A percentile compares a stretch with the other conserved stretches of the same genome.
These are phyloP conservation scores for Phytophthora quininea DNA, from an alignment of 352 stramenopile species.

Conservation along the genomic window DNA sequence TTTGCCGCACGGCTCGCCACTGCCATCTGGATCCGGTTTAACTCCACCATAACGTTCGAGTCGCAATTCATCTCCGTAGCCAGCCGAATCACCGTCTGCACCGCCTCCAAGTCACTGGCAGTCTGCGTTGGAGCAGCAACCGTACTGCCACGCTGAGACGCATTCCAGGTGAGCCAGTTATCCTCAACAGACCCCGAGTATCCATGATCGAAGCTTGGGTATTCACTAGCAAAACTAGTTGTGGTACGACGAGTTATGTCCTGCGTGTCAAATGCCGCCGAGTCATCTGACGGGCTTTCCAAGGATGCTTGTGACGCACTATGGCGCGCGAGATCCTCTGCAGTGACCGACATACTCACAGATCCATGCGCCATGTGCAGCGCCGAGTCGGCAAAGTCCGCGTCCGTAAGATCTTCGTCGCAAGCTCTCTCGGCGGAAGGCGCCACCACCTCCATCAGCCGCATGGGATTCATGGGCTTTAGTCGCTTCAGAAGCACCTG, in stretches of 20 bases:
- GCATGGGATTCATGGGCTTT: slow-evolving; percentile 49
- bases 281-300: slow-evolving; percentile 12
- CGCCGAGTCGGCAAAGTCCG: slow-evolving; percentile 73
- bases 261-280: slow-evolving; percentile 22
- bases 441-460: slow-evolving; percentile 60
- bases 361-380: slow-evolving; percentile 49
- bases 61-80: slow-evolving; percentile 74
- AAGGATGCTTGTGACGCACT: slow-evolving; percentile 3
- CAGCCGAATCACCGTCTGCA: slow-evolving; percentile 69
- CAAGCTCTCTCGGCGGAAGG: slow-evolving; percentile 49
- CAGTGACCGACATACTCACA: slow-evolving; percentile 38
- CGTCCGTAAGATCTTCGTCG: slow-evolving; percentile 64
- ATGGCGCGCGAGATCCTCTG: slow-evolving; percentile 27
- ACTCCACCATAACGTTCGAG: slow-evolving; percentile 50
- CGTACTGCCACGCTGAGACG: slow-evolving; percentile 33
- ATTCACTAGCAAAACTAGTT: slow-evolving; percentile 11
- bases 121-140: slow-evolving; percentile 23
- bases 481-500: slow-evolving; percentile 53
- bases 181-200: slow-evolving; percentile 39
- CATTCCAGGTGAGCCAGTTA: slow-evolving; percentile 59
- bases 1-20: slow-evolving; percentile 37
- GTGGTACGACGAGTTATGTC: slow-evolving; percentile 16
- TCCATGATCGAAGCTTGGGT: slow-evolving; percentile 30
- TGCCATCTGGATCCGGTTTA: slow-evolving; percentile 60
- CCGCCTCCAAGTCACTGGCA: slow-evolving; percentile 55